Conservation (phyloP, 495 filamentous ascomycete species). For the Cenococcum geophilum region DNA sequence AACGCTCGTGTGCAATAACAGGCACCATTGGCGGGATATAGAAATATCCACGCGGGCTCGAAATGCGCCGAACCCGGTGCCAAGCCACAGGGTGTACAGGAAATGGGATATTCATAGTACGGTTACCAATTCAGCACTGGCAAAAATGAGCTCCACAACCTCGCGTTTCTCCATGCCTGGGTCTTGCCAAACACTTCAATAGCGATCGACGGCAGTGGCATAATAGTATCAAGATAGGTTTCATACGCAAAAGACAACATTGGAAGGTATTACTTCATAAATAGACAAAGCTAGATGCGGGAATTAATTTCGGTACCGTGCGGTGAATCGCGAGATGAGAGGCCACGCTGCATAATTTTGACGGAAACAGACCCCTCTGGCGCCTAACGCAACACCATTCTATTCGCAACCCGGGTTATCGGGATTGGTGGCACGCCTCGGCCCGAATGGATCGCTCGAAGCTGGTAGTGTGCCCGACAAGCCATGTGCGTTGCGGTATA, state of each 20-base stretch:
- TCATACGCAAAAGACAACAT: not conserved
- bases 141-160: not conserved
- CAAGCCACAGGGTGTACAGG: not conserved
- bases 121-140: not conserved
- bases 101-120: slow-evolving; percentile 2
- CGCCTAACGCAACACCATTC: slow-evolving; percentile 28
- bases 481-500: slow-evolving; percentile 27
- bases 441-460: slow-evolving; percentile 2
- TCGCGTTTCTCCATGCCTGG: not conserved
- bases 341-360: slow-evolving; percentile 8
- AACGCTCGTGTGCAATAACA: slow-evolving; percentile 3
- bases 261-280: not conserved
- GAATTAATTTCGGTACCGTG: slow-evolving; percentile 6
- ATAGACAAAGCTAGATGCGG: not conserved
- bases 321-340: slow-evolving; percentile 15
- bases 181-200: not conserved
- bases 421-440: slow-evolving; percentile 24
- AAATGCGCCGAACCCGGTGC: not conserved
- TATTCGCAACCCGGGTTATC: slow-evolving; percentile 25
- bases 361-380: slow-evolving; percentile 12
- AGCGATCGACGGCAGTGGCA: not conserved
- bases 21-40: not conserved
- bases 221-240: not conserved
- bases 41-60: not conserved
- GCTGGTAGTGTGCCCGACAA: slow-evolving; percentile 14